Evolutionary conservation across 305 asterid species (phyloP), one percentile per base, ranked within the genome.

Genomic region (Solanum hybrid): DNA sequence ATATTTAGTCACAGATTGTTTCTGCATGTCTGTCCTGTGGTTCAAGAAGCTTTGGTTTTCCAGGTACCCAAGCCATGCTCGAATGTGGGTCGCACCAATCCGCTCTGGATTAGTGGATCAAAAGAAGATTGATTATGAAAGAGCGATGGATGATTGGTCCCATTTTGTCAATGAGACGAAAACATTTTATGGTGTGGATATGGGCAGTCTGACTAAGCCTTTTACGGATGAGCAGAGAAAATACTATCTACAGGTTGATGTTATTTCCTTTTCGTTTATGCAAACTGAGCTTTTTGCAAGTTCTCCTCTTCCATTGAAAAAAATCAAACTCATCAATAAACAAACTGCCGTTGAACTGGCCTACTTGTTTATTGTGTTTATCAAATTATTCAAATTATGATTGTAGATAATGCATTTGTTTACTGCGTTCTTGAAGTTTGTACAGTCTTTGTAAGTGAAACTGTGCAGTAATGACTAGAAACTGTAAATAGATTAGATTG

Each of bases 61-160:
- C 94, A 96, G 99, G 99, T 98, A 98, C 86, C 99, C 99, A 29
- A 98, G 99, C 92, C 99, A 96, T 92, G 99, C 99, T 89, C 97
- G 98, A 80, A 96, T 98, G 94, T 96, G 98, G 99, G 90, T 97
- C 89, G 96, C 99, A 42, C 99, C 99, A 38, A 92, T 96, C 90
- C 94, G 94, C 90, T 93, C 99, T 88, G 94, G 94, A 78, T 91
- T 95, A 89, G 98, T 91, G 29, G 98, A 97, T 91, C 95, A 94
- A 87, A 95, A 92, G 93, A 90, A 88, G 93, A 89, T 86, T 85
- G 98, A 95, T 91, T 98, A 90, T 89, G 96, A 96, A 34, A 95
- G 91, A 87, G 90, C 95, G 88, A 92, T 96, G 95, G 94, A 92
- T 34, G 98, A 97, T 89, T 98, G 99, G 99, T 37, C 87, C 89